phyloP scores from a whole-genome alignment of 202 grass and related monocot genomes.

The Zizania palustris region DNA sequence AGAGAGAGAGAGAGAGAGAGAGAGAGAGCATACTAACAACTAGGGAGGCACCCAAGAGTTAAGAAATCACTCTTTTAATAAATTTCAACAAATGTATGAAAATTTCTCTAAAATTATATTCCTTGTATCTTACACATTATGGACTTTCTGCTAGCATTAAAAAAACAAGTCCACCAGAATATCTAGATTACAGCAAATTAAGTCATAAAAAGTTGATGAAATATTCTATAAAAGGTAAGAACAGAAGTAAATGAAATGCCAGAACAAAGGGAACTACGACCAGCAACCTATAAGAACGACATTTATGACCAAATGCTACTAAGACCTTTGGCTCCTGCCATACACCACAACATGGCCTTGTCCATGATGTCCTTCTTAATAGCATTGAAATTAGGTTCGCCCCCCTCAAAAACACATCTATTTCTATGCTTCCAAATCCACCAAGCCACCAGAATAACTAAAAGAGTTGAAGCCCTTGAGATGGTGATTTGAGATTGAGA shows the following conservation, averaged over 20 bases:
- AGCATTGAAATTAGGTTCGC: too few relatives aligned
- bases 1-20: not conserved
- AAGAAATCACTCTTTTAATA: not conserved
- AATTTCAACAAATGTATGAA: constrained; percentile 11
- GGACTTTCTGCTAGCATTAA: not conserved
- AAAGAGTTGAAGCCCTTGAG: too few relatives aligned
- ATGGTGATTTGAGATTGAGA: not conserved
- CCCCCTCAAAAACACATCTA: too few relatives aligned
- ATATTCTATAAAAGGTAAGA: constrained; percentile 11
- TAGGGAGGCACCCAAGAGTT: constrained; percentile 4
- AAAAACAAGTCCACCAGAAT: not conserved
- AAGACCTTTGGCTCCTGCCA: too few relatives aligned
- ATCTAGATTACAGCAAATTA: not conserved
- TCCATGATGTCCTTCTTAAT: too few relatives aligned
- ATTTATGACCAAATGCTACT: too few relatives aligned
- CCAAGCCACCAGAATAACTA: too few relatives aligned
- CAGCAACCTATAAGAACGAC: too few relatives aligned
- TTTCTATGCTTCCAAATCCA: too few relatives aligned
- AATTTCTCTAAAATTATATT: not conserved
- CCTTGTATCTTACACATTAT: not conserved
- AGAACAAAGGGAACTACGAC: too few relatives aligned
- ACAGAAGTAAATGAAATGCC: not conserved
- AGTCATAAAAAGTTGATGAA: not conserved
- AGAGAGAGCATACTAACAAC: not conserved
- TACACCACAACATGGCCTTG: too few relatives aligned